Percentiles rank a stretch among this genome's conserved stretches.
Conservation (phyloP, 495 filamentous ascomycete genomes). For the Aspergillus saccharolyticus region DNA sequence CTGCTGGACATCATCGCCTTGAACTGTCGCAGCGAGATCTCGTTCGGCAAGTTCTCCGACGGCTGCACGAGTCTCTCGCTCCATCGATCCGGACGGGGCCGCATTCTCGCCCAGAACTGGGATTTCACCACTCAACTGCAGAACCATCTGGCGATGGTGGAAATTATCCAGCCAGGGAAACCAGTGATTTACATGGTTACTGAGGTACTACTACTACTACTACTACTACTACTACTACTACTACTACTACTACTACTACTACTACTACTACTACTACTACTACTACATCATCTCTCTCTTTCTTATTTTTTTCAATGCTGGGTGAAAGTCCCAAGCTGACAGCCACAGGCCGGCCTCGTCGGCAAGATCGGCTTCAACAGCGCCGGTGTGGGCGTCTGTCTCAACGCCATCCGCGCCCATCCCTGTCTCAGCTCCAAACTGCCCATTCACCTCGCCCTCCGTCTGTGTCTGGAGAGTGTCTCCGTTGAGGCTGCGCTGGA, state of each 20-base stretch:
- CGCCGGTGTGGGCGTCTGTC: conserved; percentile 56
- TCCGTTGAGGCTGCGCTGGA: conserved; percentile 48
- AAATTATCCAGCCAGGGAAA: conserved; percentile 44
- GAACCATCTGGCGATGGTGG: conserved; percentile 51
- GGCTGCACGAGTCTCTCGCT: conserved; percentile 60
- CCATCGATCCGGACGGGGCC: conserved; percentile 32
- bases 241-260: too few species aligned
- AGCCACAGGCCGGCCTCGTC: conserved; percentile 57
- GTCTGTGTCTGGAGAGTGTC: conserved; percentile 52
- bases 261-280: too few species aligned
- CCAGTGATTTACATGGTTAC: conserved; percentile 48
- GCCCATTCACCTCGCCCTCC: conserved; percentile 60
- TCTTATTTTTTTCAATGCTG: too few species aligned
- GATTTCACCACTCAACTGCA: conserved; percentile 50
- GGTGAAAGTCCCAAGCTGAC: not conserved
- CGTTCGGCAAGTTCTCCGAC: conserved; percentile 57
- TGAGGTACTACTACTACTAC: conserved; percentile 30
- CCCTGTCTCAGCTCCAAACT: conserved; percentile 50
- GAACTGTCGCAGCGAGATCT: conserved; percentile 65
- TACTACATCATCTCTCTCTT: too few species aligned
- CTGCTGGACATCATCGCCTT: conserved; percentile 58
- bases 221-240: too few species aligned
- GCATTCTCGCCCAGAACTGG: conserved; percentile 63
- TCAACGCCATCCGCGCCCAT: conserved; percentile 61
- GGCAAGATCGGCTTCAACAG: conserved; percentile 68